Percentiles rank a stretch among this genome's conserved stretches.
phyloP scores from a whole-genome alignment of 352 stramenopile species.

The Saprolegnia parasitica region DNA sequence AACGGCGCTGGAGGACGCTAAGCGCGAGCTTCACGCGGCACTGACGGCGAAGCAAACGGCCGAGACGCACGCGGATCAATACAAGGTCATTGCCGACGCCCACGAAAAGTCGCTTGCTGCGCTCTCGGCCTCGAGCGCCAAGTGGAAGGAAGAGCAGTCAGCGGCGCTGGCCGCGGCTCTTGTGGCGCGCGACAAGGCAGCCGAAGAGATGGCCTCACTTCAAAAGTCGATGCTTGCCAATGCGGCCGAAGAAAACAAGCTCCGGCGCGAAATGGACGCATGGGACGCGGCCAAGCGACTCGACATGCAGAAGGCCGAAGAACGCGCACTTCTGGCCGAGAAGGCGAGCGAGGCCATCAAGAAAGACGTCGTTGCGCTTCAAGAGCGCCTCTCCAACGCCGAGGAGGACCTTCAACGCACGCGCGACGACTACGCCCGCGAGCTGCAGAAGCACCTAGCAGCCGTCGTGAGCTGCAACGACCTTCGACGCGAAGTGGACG shows the following conservation, averaged over 20 bases:
- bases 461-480: slow-evolving; percentile 54
- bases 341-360: slow-evolving; percentile 41
- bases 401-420: slow-evolving; percentile 44
- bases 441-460: slow-evolving; percentile 69
- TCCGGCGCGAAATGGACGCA: slow-evolving; percentile 62
- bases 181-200: slow-evolving; percentile 39
- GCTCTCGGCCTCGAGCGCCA: slow-evolving; percentile 54
- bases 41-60: slow-evolving; percentile 57
- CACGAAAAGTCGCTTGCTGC: slow-evolving; percentile 65
- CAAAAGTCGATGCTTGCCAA: slow-evolving; percentile 55
- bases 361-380: slow-evolving; percentile 44
- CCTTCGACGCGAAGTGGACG: slow-evolving; percentile 50
- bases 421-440: slow-evolving; percentile 78
- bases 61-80: slow-evolving; percentile 56
- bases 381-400: slow-evolving; percentile 44
- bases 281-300: slow-evolving; percentile 39
- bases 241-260: slow-evolving; percentile 48
- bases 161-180: slow-evolving; percentile 46
- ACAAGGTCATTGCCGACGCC: slow-evolving; percentile 70
- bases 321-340: slow-evolving; percentile 47
- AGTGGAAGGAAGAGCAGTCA: slow-evolving; percentile 52
- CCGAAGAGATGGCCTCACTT: slow-evolving; percentile 43
- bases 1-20: slow-evolving; percentile 52
- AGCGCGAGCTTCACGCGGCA: slow-evolving; percentile 53
- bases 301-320: slow-evolving; percentile 38